Base-by-base conservation (phyloP, 257 asterid species). In the Ballota nigra region DNA sequence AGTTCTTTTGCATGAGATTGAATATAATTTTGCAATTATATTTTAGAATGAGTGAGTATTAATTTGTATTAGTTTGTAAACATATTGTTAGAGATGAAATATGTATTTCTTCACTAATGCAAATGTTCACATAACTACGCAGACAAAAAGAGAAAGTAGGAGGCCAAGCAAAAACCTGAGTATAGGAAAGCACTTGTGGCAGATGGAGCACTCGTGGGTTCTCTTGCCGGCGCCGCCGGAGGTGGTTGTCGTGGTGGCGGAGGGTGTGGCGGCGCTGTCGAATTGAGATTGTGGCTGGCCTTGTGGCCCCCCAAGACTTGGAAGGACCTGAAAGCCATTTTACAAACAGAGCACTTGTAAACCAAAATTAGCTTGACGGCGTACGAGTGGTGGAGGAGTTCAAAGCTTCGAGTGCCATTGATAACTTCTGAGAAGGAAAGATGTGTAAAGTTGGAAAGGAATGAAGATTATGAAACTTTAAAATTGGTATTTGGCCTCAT, bases 301-400 rank as follows among this genome's bases (percentile, higher is more conserved):
- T 87, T 87, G 83, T 87, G 93, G 9, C 93, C 93, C 0, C 93
- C 93, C 68, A 87, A 26, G 13, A 90, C 93, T 62, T 87, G 93
- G 86, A 85, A 87, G 43, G 93, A 87, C 2, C 73, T 76, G 47
- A 87, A 87, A 3, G 80, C 84, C 80, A 80, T 87, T 78, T 64
- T 40, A 6, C 93, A 87, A 4, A 87, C 93, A 0, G 88, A 81
- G 40, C 93, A 87, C 80, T 79, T 81, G 81, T 85, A 79, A 0
- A 74, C 26, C 70, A 76, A 47, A 83, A 73, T 4, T 62, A 70
- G 28, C 79, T 79, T 28, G 82, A 52, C 63, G 82, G 64, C 62
- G 82, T 16, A 0, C 64, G 49, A 10, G 83, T 57, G 0, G 86
- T 79, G 2, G 85, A 75, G 1, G 85, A 81, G 70, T 75, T 77